phyloP scores from a whole-genome alignment of 148 eudicot genomes.

The Cornus suecica region DNA sequence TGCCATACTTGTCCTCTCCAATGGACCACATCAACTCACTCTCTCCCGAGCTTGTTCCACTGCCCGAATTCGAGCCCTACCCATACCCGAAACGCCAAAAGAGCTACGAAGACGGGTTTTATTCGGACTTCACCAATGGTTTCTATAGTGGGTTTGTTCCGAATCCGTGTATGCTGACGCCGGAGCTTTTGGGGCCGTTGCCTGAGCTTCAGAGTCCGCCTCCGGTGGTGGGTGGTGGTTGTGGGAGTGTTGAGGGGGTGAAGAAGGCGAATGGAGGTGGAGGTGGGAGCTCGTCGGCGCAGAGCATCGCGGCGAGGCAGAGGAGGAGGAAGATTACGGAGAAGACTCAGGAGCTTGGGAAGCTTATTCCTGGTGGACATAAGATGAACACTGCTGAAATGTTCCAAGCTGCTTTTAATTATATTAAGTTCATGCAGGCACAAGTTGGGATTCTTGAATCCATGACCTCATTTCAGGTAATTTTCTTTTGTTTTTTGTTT shows the following conservation, averaged over 20 bases:
- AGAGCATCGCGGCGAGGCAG: conserved; percentile 71
- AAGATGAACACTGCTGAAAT: conserved; percentile 89
- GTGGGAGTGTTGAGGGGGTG: not conserved
- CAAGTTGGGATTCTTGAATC: conserved; percentile 57
- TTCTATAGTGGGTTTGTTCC: not conserved
- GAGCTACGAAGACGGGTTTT: not conserved
- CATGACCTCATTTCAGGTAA: conserved; percentile 23
- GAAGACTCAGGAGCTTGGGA: conserved; percentile 75
- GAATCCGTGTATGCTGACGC: not conserved
- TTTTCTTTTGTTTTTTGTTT: not conserved
- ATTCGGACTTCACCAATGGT: not conserved
- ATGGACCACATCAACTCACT: not conserved
- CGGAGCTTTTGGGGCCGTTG: not conserved
- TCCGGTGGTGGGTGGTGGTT: not conserved
- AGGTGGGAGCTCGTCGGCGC: conserved; percentile 41
- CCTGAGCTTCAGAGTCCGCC: not conserved
- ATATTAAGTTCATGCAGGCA: conserved; percentile 64
- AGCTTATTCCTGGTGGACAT: conserved; percentile 65
- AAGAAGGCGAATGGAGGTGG: conserved; percentile 10
- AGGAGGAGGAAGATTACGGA: conserved; percentile 73
- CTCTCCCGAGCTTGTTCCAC: not conserved
- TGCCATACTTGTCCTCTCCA: not conserved
- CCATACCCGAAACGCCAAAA: conserved; percentile 13
- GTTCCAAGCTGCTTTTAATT: conserved; percentile 64
- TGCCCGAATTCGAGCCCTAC: not conserved